These are phyloP conservation scores for Tetramitus jugosus DNA, from an alignment of 208 protist species.

Conservation along the genomic window DNA sequence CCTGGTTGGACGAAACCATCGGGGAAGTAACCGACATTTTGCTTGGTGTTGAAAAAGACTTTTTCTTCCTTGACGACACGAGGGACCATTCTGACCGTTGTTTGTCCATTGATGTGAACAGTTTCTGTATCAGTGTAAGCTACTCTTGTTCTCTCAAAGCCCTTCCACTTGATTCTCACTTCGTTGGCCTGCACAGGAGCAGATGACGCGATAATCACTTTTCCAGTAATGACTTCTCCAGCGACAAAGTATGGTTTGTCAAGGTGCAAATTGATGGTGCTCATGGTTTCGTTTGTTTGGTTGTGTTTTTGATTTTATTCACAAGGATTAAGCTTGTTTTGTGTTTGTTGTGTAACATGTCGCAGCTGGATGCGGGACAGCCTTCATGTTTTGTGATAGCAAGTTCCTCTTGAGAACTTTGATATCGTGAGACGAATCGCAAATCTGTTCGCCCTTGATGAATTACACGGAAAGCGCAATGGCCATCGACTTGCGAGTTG, in stretches of 20 bases:
- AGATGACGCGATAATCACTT: background rate
- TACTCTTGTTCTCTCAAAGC: background rate
- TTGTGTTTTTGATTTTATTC: background rate
- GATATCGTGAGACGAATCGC: background rate
- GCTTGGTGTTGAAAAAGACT: background rate
- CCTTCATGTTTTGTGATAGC: background rate
- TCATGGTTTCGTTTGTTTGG: background rate
- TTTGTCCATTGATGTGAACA: background rate
- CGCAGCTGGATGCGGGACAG: background rate
- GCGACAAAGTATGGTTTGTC: constrained; percentile 24
- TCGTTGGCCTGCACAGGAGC: background rate
- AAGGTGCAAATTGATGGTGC: background rate
- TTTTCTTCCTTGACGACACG: background rate
- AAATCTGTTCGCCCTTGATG: background rate
- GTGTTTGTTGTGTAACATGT: background rate
- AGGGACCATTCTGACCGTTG: background rate
- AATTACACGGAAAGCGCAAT: too few species aligned
- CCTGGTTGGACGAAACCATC: constrained; percentile 2
- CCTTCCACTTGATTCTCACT: constrained; percentile 5
- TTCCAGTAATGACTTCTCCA: constrained; percentile 22
- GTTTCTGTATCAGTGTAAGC: background rate
- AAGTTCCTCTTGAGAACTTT: background rate
- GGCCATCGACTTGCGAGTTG: too few species aligned
- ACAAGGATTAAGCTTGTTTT: background rate
- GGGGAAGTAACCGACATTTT: background rate